A percentile compares a stretch with the other conserved stretches of the same genome.
Evolutionary conservation across 2,329 filamentous ascomycete genomes (phyloP).

Genomic region (Balansia obtecta): DNA sequence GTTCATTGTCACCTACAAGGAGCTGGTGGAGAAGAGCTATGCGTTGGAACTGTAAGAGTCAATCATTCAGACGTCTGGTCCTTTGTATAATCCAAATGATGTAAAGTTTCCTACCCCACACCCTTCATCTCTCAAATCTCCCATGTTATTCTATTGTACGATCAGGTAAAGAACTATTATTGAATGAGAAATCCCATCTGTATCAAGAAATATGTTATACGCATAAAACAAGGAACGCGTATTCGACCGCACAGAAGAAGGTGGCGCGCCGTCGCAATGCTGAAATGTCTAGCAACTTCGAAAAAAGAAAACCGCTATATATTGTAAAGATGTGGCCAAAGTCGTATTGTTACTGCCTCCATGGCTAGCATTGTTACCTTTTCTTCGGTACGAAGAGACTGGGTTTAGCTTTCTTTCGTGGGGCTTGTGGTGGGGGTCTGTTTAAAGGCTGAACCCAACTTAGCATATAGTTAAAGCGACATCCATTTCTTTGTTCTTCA

Average conservation of each 20-base stretch:
- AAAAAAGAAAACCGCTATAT: neutral
- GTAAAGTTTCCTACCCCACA: neutral
- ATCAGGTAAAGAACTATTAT: neutral
- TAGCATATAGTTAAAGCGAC: neutral
- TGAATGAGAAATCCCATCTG: neutral
- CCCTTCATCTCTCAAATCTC: neutral
- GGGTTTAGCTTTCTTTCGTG: constrained; percentile 10
- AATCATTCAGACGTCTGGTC: no score
- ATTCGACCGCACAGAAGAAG: neutral
- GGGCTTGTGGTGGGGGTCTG: constrained; percentile 4
- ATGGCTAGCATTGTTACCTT: constrained; percentile 5
- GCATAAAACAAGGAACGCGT: neutral
- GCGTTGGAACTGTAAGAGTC: no score
- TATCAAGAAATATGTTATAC: neutral
- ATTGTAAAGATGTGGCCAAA: neutral
- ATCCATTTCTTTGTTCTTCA: neutral
- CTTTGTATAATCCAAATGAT: no score
- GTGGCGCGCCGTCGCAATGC: constrained; percentile 6
- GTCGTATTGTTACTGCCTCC: neutral
- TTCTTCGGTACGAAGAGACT: constrained; percentile 13
- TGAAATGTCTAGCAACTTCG: neutral
- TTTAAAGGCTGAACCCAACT: constrained; percentile 1
- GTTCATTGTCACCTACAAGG: no score
- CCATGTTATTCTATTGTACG: neutral
- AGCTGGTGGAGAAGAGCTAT: no score